These are phyloP conservation scores for Wickerhamiella dianesei DNA, from an alignment of 805 yeast genomes.

Conservation along the genomic window DNA sequence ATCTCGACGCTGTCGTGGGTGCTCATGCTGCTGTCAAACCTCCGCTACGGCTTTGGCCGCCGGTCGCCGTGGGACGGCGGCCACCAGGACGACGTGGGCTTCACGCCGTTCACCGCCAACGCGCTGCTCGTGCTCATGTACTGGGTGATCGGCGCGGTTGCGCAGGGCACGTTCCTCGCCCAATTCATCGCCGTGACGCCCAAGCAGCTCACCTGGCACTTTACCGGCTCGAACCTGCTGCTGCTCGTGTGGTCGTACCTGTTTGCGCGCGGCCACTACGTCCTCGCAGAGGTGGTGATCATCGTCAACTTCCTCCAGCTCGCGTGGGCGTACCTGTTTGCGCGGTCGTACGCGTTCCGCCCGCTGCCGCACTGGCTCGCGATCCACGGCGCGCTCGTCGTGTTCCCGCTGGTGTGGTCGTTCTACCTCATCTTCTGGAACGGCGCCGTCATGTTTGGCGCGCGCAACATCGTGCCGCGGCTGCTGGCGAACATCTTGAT, in stretches of 20 bases:
- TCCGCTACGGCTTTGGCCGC: conserved; percentile 45
- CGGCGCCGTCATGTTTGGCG: conserved; percentile 63
- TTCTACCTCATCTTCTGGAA: conserved; percentile 69
- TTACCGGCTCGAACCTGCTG: conserved; percentile 45
- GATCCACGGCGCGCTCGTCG: conserved; percentile 52
- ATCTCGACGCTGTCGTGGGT: conserved; percentile 24
- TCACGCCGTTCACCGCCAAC: conserved; percentile 59
- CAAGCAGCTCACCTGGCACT: conserved; percentile 41
- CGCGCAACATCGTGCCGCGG: conserved; percentile 44
- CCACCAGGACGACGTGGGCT: conserved; percentile 36
- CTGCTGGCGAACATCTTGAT: conserved; percentile 57
- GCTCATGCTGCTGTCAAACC: conserved; percentile 42
- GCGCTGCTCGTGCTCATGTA: conserved; percentile 29
- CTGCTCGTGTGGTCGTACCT: conserved; percentile 51
- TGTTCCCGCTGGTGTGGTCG: conserved; percentile 65
- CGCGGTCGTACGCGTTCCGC: conserved; percentile 44
- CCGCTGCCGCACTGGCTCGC: conserved; percentile 40
- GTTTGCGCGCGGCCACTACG: conserved; percentile 46
- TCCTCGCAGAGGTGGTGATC: conserved; percentile 45
- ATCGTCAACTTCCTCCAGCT: conserved; percentile 48
- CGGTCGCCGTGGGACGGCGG: conserved; percentile 31
- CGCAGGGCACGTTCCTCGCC: conserved; percentile 34
- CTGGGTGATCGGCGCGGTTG: conserved; percentile 42
- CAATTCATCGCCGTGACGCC: conserved; percentile 19
- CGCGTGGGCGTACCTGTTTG: conserved; percentile 39